Conservation (phyloP, 2,329 filamentous ascomycete species). For the Dryadomyces quercivorus region DNA sequence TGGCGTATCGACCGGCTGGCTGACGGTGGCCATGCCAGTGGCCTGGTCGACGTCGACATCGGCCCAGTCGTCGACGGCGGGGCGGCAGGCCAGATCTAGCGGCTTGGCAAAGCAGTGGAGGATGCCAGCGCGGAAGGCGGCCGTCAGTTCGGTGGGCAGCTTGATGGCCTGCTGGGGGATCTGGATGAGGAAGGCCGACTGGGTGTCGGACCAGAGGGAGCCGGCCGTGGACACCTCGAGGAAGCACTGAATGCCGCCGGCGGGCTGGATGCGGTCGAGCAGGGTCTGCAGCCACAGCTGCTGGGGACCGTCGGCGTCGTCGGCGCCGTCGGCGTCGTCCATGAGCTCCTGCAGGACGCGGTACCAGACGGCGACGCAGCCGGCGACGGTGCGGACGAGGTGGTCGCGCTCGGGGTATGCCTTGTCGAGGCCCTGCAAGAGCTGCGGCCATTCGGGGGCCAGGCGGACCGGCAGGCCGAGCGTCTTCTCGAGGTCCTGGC, state of each 20-base stretch:
- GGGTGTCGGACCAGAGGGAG: constrained; percentile 25
- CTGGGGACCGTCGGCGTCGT: constrained; percentile 21
- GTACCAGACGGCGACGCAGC: constrained; percentile 26
- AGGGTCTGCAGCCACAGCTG: constrained; percentile 30
- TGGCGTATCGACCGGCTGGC: too few species aligned
- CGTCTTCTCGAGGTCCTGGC: constrained; percentile 18
- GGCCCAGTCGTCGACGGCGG: constrained; percentile 29
- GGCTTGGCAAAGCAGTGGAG: constrained; percentile 22
- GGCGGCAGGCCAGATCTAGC: not conserved
- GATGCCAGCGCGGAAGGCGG: constrained; percentile 23
- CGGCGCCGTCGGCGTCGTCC: constrained; percentile 1
- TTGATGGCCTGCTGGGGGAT: constrained; percentile 22
- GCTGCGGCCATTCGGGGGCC: constrained; percentile 30
- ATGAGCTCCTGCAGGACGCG: constrained; percentile 26
- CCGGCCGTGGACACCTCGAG: constrained; percentile 18
- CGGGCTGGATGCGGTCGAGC: constrained; percentile 21
- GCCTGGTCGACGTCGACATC: constrained; percentile 23
- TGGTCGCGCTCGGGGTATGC: constrained; percentile 27
- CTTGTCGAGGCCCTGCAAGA: constrained; percentile 24
- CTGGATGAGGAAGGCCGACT: constrained; percentile 24
- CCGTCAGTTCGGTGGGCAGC: constrained; percentile 21
- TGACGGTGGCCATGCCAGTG: not conserved
- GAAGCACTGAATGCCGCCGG: constrained; percentile 19
- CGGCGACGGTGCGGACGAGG: constrained; percentile 25
- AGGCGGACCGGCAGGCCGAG: constrained; percentile 27